Conservation (phyloP, 148 eudicot genomes). For the Rhododendron williamsianum region DNA sequence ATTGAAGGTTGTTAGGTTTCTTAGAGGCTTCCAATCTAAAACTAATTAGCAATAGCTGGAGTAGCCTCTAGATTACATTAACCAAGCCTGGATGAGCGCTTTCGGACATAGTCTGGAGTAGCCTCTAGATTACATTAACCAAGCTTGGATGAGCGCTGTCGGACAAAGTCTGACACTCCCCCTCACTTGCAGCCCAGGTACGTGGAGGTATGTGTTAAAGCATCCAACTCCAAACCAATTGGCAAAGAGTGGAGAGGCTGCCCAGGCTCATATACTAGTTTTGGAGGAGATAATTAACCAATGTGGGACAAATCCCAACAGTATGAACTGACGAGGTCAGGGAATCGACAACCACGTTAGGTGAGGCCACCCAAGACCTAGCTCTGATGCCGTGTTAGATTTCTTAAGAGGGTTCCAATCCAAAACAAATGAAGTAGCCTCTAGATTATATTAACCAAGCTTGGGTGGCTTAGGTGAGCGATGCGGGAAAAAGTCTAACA, state of each 20-base stretch:
- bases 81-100: neutral
- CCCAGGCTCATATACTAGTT: too few species aligned
- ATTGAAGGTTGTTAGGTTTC: neutral
- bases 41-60: neutral
- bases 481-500: too few species aligned
- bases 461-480: neutral
- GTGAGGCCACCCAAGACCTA: neutral
- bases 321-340: neutral
- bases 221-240: too few species aligned
- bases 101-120: neutral
- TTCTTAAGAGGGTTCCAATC: neutral
- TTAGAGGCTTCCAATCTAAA: neutral
- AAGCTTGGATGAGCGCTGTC: neutral
- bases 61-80: too few species aligned
- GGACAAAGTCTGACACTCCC: neutral
- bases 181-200: too few species aligned
- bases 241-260: too few species aligned
- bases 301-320: too few species aligned
- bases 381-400: neutral
- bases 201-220: too few species aligned
- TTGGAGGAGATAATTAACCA: too few species aligned
- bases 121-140: too few species aligned
- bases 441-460: neutral
- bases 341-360: neutral
- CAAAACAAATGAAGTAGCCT: neutral